Evolutionary conservation across 495 filamentous ascomycete species (phyloP), one percentile per base, ranked within the genome.

Genomic region (Pseudevernia furfuracea): DNA sequence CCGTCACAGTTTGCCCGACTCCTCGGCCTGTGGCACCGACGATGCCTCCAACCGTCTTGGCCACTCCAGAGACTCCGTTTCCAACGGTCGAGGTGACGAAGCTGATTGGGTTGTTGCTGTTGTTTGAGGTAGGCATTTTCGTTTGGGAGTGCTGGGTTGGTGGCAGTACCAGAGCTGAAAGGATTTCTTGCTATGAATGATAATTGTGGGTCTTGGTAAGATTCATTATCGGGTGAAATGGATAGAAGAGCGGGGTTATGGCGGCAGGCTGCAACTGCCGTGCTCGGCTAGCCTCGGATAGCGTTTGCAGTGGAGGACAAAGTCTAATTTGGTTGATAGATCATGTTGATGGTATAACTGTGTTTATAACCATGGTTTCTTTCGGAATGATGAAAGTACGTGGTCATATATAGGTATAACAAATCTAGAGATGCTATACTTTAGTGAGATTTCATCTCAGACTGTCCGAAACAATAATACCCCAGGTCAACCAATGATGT

Each of bases 21-120:
- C 86, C 85, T 19, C 87, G 80, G 10, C 83, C 81, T 2, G 84
- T 85, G 6, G 87, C 86, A 48, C 88, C 88, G 1, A 88, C 80
- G 1, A 91, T 80, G 43, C 84, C 85, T 36, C 88, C 88, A 10
- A 85, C 82, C 2, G 88, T 90, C 63, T 86, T 84, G 4, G 85
- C 81, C 32, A 81, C 69, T 17, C 79, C 84, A 7, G 86, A 86
- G 19, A 90, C 81, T 1, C 85, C 84, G 71, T 84, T 84, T 55
- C 87, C 87, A 12, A 73, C 76, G 69, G 79, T 81, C 6, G 78
- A 80, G 19, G 79, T 81, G 48, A 78, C 77, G 67, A 78, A 79
- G 64, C 77, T 78, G 64, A 78, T 69, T 49, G 77, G 67, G 59
- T 68, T 68, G 52, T 59, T 60, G 21, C 15, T 55, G 41, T 61